Evolutionary conservation across 2,329 filamentous ascomycete genomes (phyloP), one percentile per base, ranked within the genome.

Genomic region (Ascochyta lentis): DNA sequence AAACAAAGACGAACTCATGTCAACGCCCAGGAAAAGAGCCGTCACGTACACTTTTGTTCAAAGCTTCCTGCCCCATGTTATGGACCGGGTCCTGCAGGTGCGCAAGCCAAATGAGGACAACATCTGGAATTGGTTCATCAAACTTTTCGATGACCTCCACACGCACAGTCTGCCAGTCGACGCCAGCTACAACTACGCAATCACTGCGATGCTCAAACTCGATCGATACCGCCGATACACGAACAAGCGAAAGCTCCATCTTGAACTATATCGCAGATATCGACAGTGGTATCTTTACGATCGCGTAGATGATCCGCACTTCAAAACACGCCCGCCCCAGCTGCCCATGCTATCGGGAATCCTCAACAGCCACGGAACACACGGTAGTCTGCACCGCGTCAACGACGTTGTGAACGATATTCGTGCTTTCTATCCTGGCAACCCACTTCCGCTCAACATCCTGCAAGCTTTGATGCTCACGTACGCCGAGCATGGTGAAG

Each of bases 401-500:
- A 31, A 61, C 4, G 61, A 58, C 3, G n/a, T 70, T 22, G 51
- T 73, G 13, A 26, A 66, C 7, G 73, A 74, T 55, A 49, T 68
- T n/a, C 64, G 57, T 13, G 43, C 60, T 1, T 71, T 70, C 43
- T 64, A 75, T 39, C 64, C 64, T 2, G 31, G 22, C 3, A 43
- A 60, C 3, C 54, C 54, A 5, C 61, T 75, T 37, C 59, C 51
- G 10, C 47, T 62, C n/a, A 35, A 60, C 2, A 42, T 66, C 1
- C 46, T 74, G 50, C 62, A 51, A 24, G 58, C 59, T 38, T 43
- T 74, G 35, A 54, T 75, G 26, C 42, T 54, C 3, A 58, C 66
- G 15, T 74, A 75, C 58, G 75, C 78, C 3, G 59, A 68, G 6
- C 51, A 61, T 15, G 78, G 79, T 13, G 48, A 73, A 12, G 62